Percentiles rank a stretch among this genome's conserved stretches.
Conservation (phyloP, 1,284 basidiomycete species). For the Tilletia indica region DNA sequence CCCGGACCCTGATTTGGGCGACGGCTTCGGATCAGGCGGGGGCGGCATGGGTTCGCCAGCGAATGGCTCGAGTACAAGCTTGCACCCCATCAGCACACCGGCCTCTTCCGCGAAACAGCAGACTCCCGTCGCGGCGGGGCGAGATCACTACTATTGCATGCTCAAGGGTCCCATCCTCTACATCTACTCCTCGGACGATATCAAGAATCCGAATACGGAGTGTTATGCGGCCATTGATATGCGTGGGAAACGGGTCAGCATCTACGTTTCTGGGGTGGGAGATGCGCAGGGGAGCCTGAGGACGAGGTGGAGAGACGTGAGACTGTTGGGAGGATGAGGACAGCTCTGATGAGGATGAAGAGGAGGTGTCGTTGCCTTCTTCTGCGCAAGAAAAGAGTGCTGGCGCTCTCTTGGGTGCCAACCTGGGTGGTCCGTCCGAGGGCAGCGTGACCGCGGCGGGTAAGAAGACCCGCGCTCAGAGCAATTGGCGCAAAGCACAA, state of each 20-base stretch:
- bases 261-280: slow-evolving; percentile 42
- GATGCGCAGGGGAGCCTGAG: slow-evolving; percentile 45
- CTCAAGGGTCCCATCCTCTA: slow-evolving; percentile 52
- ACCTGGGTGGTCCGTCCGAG: no score
- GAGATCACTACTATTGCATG: slow-evolving; percentile 45
- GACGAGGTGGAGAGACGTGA: slow-evolving; percentile 9
- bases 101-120: slow-evolving; percentile 10
- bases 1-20: not conserved
- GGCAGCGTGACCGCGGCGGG: no score
- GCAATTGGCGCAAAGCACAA: slow-evolving; percentile 31
- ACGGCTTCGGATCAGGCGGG: not conserved
- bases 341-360: not conserved
- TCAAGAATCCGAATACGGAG: slow-evolving; percentile 40
- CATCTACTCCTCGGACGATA: slow-evolving; percentile 45
- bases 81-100: slow-evolving; percentile 11
- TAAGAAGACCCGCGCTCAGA: slow-evolving; percentile 1
- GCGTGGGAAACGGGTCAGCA: slow-evolving; percentile 47
- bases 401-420: no score
- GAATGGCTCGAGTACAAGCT: not conserved
- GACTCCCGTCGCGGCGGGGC: slow-evolving; percentile 21
- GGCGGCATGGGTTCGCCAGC: not conserved
- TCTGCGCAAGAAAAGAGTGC: no score
- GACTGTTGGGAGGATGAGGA: no score
- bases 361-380: not conserved
- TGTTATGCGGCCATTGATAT: slow-evolving; percentile 52